These are phyloP conservation scores for Glaciozyma martinii DNA, from an alignment of 768 basidiomycete species.

Conservation along the genomic window DNA sequence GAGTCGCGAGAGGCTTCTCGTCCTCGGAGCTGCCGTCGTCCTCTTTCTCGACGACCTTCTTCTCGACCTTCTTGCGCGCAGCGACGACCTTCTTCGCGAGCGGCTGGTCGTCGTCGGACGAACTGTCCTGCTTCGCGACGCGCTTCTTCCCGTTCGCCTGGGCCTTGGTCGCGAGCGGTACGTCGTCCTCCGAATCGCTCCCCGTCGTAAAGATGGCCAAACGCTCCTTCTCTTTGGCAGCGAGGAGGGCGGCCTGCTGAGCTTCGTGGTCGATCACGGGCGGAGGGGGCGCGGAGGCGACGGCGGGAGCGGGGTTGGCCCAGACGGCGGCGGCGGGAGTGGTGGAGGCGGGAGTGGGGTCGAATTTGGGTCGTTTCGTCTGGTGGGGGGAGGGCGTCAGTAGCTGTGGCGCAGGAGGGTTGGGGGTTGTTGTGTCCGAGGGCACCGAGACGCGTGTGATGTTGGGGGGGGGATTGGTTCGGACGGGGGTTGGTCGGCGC, in stretches of 20 bases:
- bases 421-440: background rate
- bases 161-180: conserved; percentile 28
- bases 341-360: background rate
- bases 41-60: background rate
- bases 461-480: background rate
- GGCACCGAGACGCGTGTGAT: background rate
- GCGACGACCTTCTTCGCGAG: conserved; percentile 41
- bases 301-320: background rate
- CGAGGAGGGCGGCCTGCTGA: background rate
- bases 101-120: conserved; percentile 41
- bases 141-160: conserved; percentile 39
- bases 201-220: conserved; percentile 17
- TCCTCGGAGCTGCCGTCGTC: conserved; percentile 21
- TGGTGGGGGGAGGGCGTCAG: background rate
- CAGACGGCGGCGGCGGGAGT: conserved; percentile 2
- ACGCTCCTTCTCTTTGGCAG: conserved; percentile 7
- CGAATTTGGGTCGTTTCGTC: background rate
- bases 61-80: background rate
- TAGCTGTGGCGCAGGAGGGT: background rate
- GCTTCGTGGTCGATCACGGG: background rate
- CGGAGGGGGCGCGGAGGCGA: background rate
- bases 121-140: conserved; percentile 8
- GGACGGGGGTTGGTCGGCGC: background rate
- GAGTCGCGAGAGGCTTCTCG: conserved; percentile 24
- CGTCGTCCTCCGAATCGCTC: conserved; percentile 18